Base-by-base conservation (phyloP, 371 early-diverging fungal species). In the Nematocida sp. region DNA sequence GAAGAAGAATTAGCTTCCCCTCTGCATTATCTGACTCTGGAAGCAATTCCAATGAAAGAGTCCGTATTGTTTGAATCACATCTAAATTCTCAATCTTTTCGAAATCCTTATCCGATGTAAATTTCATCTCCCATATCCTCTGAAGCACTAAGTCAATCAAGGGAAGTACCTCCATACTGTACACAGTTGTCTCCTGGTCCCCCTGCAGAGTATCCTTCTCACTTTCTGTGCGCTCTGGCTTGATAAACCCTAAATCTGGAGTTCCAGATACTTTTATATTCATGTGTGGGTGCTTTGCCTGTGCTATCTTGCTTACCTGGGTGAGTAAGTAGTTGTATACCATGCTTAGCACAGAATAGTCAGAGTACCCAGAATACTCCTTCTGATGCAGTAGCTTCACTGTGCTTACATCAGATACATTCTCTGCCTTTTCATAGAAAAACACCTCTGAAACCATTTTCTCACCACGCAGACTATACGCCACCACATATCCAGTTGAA, bases 391-490 rank as follows among this genome's bases (percentile, higher is more conserved):
- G 27, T n/a, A 54, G 33, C 20, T 13, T n/a, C 50, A 45, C 2
- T 27, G 47, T n/a, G 23, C 55, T 52, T 69, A 11, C 33, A 13
- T 69, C n/a, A 18, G 47, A 52, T 3, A 23, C 27, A 23, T 72
- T 62, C 18, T 72, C 46, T 18, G 5, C 13, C n/a, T 27, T 9
- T 23, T 23, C 46, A 50, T 44, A 73, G 18, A 13, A 67, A 27
- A 73, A 50, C 1, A 73, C 3, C 9, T 72, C 72, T 2, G 50
- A 13, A 13, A 66, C 73, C 33, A 75, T 25, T 46, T 39, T 66
- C n/a, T 40, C 25, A 33, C 76, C 76, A 52, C 76, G 25, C 27
- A 75, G 42, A 9, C 18, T 66, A 44, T 73, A 64, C 33, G 47
- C 45, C 45, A 67, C 27, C 4, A 66, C 20, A 20, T 66, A 42